Evolutionary conservation across 441 rosid genomes (phyloP), one percentile per base, ranked within the genome.

Genomic region (Adansonia grandidieri): DNA sequence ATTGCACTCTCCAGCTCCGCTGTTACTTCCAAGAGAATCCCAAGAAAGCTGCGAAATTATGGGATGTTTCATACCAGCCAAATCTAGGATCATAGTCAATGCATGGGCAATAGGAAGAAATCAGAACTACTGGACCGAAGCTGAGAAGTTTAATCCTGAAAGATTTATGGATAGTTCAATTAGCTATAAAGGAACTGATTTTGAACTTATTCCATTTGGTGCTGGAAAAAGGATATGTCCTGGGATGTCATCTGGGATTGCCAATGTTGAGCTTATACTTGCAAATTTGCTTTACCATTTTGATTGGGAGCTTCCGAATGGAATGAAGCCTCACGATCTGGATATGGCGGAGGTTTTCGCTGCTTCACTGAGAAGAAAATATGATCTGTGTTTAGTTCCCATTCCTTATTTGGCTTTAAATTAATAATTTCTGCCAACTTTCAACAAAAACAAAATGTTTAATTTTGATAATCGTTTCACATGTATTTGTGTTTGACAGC

Each of bases 171-270:
- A 80, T 15, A 78, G 17, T 2, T 14, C 77, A 0, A 76, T 76
- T 20, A 81, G 74, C 63, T 75, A 64, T n/a, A 81, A 75, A 54
- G 86, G 86, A 50, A 10, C 76, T 4, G 32, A 75, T 81, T 83
- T 80, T 58, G 78, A 83, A 20, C 2, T 74, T 0, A 70, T 82
- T 9, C 85, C 84, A 0, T 84, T 82, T 65, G 85, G 85, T 13
- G 73, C 82, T 1, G 85, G 85, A 28, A 82, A 85, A 44, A 82
- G 84, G 71, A 65, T 71, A 24, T 84, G 85, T 9, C 81, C 85
- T 5, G 87, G 87, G 19, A 17, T 82, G 3, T 68, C 58, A 9
- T 37, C 74, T 60, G 84, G 75, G 14, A 15, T 81, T 72, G 73
- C 79, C 58, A 61, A 74, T 69, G 77, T 79, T 53, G 81, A 82